phyloP scores from a whole-genome alignment of 371 early-diverging fungal species.

The Mucor ambiguus region DNA sequence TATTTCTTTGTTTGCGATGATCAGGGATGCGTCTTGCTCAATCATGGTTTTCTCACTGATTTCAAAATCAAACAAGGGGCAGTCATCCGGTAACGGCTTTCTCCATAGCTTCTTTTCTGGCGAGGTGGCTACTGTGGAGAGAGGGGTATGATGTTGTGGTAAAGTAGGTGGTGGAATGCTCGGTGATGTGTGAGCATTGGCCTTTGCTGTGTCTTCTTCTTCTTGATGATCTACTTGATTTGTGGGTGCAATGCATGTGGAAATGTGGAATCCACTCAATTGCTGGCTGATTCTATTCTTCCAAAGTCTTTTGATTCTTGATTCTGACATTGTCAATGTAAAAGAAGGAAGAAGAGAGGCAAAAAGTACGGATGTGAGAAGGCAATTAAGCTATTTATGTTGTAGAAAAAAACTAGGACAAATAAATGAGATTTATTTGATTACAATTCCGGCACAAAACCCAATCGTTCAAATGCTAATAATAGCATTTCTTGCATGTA shows the following conservation, averaged over 20 bases:
- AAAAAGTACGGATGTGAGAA: conserved; percentile 1
- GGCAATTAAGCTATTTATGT: conserved; percentile 3
- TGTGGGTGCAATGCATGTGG: conserved; percentile 4
- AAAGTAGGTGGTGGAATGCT: background rate
- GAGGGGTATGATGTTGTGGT: background rate
- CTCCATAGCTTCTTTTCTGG: conserved; percentile 17
- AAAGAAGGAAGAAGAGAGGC: background rate
- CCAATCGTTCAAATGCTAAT: background rate
- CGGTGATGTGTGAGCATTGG: background rate
- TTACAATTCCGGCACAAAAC: background rate
- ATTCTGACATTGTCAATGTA: conserved; percentile 9
- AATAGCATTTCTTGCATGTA: background rate
- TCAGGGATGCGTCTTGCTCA: background rate
- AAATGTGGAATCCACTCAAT: background rate
- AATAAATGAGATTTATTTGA: background rate
- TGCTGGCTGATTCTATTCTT: conserved; percentile 17
- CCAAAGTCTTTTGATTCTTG: conserved; percentile 18
- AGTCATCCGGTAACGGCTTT: conserved; percentile 23
- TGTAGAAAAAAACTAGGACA: background rate
- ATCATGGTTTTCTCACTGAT: background rate
- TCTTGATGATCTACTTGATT: conserved; percentile 5
- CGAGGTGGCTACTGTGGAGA: background rate
- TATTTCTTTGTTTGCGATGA: conserved; percentile 14
- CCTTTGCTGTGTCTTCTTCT: background rate
- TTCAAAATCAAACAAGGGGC: conserved; percentile 21